These are phyloP conservation scores for Azolla pinnata DNA, from an alignment of 75 land plant genomes.

Conservation along the genomic window DNA sequence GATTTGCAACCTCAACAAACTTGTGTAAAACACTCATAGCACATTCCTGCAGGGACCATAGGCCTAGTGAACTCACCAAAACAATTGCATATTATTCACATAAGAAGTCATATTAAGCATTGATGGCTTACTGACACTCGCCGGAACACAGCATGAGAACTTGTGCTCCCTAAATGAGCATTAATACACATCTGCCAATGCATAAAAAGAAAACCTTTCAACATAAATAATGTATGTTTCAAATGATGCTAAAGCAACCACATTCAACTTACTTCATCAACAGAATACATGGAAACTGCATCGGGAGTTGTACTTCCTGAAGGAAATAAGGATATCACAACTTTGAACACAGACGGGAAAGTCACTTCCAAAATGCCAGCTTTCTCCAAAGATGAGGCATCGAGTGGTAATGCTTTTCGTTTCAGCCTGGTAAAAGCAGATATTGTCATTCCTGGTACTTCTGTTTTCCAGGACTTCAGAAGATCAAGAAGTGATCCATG, in stretches of 20 bases:
- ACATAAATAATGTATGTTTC: neutral
- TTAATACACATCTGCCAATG: slow-evolving; percentile 54
- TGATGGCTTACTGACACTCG: slow-evolving; percentile 52
- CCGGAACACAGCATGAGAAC: slow-evolving; percentile 53
- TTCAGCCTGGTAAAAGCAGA: slow-evolving; percentile 45
- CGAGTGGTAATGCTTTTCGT: too few relatives aligned
- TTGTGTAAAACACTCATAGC: slow-evolving; percentile 64
- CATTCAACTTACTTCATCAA: slow-evolving; percentile 64
- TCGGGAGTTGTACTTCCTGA: slow-evolving; percentile 79
- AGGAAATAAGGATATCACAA: slow-evolving; percentile 70
- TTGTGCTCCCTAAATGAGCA: slow-evolving; percentile 66
- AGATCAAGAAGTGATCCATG: slow-evolving; percentile 35
- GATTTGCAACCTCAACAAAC: slow-evolving; percentile 31
- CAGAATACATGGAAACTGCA: slow-evolving; percentile 82
- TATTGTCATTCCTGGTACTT: slow-evolving; percentile 32
- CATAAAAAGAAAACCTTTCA: neutral
- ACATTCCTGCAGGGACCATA: slow-evolving; percentile 55
- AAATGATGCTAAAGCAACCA: neutral
- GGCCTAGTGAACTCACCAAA: neutral
- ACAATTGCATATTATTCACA: neutral
- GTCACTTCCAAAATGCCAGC: slow-evolving; percentile 67
- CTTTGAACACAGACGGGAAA: slow-evolving; percentile 72
- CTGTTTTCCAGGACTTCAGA: slow-evolving; percentile 34
- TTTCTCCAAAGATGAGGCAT: slow-evolving; percentile 15
- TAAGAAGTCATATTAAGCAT: slow-evolving; percentile 4